Evolutionary conservation across 305 asterid species (phyloP).

Genomic region (Fraxinus greggii): DNA sequence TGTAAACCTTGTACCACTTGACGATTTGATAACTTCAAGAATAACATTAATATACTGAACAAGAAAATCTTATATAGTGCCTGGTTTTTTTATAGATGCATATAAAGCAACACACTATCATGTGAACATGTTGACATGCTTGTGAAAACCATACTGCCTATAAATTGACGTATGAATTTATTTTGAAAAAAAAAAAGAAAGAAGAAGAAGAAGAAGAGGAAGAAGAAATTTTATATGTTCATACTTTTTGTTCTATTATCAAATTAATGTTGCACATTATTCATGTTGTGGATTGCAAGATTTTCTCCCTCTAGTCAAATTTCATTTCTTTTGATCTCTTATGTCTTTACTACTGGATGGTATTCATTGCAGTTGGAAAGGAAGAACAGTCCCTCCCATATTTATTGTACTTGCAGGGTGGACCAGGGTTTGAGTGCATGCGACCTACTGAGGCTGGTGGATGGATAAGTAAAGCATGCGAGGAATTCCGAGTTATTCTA

Average conservation of each 20-base stretch:
- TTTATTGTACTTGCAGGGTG: slow-evolving; percentile 73
- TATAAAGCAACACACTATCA: neutral
- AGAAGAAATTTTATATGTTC: neutral
- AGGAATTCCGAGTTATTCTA: slow-evolving; percentile 75
- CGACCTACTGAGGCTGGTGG: slow-evolving; percentile 87
- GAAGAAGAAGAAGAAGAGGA: no score
- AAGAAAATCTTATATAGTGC: neutral
- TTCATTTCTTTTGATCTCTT: neutral
- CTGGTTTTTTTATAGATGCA: neutral
- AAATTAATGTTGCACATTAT: neutral
- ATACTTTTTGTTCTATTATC: neutral
- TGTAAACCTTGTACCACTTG: neutral
- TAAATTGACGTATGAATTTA: neutral
- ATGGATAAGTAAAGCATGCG: slow-evolving; percentile 88
- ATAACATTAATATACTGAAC: neutral
- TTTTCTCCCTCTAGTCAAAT: slow-evolving; percentile 1
- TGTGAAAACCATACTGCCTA: neutral
- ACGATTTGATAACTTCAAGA: neutral
- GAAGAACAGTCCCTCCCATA: slow-evolving; percentile 69
- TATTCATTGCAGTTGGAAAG: slow-evolving; percentile 61
- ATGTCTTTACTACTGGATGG: slow-evolving; percentile 21
- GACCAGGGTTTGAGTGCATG: slow-evolving; percentile 77
- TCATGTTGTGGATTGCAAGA: neutral
- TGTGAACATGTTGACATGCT: neutral
- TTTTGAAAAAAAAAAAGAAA: neutral